Percentiles rank a stretch among this genome's conserved stretches.
These are phyloP conservation scores for Phytopythium ostracodes DNA, from an alignment of 352 stramenopile genomes.

Conservation along the genomic window DNA sequence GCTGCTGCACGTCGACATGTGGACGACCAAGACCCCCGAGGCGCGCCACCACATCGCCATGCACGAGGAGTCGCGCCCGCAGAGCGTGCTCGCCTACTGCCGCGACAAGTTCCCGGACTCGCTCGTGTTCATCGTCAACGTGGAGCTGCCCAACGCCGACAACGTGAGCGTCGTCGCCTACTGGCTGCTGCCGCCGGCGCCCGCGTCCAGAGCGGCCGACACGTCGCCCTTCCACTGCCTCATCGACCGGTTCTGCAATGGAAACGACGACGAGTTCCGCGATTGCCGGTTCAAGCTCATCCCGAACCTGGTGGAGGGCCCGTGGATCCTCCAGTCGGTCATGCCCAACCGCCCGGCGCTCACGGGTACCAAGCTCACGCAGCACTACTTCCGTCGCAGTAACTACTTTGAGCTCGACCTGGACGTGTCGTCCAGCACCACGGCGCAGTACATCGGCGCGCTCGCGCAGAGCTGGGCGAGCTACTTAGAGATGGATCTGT, in stretches of 20 bases:
- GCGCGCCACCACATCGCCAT: slow-evolving; percentile 54
- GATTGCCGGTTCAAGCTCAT: slow-evolving; percentile 88
- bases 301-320: slow-evolving; percentile 77
- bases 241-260: slow-evolving; percentile 49
- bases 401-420: slow-evolving; percentile 89
- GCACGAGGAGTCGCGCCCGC: slow-evolving; percentile 29
- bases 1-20: slow-evolving; percentile 68
- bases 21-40: slow-evolving; percentile 36
- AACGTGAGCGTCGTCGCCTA: slow-evolving; percentile 77
- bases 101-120: slow-evolving; percentile 38
- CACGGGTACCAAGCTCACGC: slow-evolving; percentile 83
- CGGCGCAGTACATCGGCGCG: slow-evolving; percentile 73
- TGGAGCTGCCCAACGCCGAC: slow-evolving; percentile 69
- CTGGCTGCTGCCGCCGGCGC: slow-evolving; percentile 48
- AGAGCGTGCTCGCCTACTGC: slow-evolving; percentile 53
- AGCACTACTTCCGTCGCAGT: slow-evolving; percentile 71
- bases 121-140: slow-evolving; percentile 85
- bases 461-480: slow-evolving; percentile 75
- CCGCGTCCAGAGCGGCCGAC: slow-evolving; percentile 6
- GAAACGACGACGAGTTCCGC: slow-evolving; percentile 43
- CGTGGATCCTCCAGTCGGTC: slow-evolving; percentile 77
- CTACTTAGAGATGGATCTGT: slow-evolving; percentile 77
- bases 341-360: slow-evolving; percentile 84
- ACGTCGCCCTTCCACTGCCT: slow-evolving; percentile 51
- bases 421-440: slow-evolving; percentile 73